phyloP scores from a whole-genome alignment of 2,329 filamentous ascomycete genomes.

The Saccharata proteae region DNA sequence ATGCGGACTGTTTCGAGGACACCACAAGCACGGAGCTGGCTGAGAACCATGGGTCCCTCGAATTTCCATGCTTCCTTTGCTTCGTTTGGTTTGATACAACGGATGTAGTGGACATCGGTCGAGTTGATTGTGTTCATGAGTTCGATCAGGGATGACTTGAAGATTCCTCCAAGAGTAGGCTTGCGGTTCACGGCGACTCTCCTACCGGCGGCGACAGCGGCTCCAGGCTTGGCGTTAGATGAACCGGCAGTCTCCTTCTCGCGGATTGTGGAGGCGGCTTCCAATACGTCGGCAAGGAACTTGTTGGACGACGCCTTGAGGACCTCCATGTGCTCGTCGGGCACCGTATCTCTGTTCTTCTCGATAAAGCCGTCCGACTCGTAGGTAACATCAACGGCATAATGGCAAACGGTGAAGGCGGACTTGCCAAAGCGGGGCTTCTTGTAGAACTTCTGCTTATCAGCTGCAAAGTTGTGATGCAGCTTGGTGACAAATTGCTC shows the following conservation, averaged over 20 bases:
- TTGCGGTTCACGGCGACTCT: slow-evolving; percentile 92
- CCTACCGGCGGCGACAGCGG: slow-evolving; percentile 55
- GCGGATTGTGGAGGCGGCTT: slow-evolving; percentile 72
- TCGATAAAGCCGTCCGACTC: slow-evolving; percentile 99
- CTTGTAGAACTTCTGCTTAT: slow-evolving; percentile 97
- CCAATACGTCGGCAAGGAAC: slow-evolving; percentile 75
- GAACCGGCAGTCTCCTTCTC: slow-evolving; percentile 65
- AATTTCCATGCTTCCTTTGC: slow-evolving; percentile 96
- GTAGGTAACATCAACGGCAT: slow-evolving; percentile 95
- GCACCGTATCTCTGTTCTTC: slow-evolving; percentile 97
- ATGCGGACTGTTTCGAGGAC: slow-evolving; percentile 97
- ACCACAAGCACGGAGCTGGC: slow-evolving; percentile 94
- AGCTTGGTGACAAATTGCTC: slow-evolving; percentile 95
- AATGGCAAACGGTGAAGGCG: slow-evolving; percentile 95
- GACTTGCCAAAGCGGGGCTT: slow-evolving; percentile 97
- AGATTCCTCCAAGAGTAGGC: slow-evolving; percentile 93
- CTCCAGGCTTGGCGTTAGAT: slow-evolving; percentile 56
- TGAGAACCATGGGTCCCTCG: slow-evolving; percentile 96
- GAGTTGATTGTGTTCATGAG: slow-evolving; percentile 96
- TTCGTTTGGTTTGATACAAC: slow-evolving; percentile 98
- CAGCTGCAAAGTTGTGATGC: slow-evolving; percentile 78
- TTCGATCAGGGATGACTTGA: slow-evolving; percentile 96
- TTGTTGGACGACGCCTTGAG: slow-evolving; percentile 70
- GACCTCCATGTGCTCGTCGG: slow-evolving; percentile 94
- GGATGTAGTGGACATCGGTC: slow-evolving; percentile 97